Conservation (phyloP, 2,329 filamentous ascomycete species). For the Ophiocordyceps camponoti-saundersi region DNA sequence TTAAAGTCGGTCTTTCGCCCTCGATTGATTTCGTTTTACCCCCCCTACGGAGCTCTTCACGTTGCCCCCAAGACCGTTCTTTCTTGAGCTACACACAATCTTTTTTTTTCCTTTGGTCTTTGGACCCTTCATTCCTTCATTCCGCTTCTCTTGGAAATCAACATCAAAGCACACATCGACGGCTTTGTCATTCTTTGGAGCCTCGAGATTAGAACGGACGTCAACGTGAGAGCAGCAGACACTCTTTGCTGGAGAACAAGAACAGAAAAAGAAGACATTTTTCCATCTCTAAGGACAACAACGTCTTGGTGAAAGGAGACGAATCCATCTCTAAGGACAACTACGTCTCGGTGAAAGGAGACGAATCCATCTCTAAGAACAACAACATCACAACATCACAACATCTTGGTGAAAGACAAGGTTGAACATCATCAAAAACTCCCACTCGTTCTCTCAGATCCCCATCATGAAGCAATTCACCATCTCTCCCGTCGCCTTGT, state of each 20-base stretch:
- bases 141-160: too few relatives aligned
- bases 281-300: too few relatives aligned
- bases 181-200: constrained; percentile 8
- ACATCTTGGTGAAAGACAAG: too few relatives aligned
- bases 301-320: too few relatives aligned
- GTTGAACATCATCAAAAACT: neutral
- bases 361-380: too few relatives aligned
- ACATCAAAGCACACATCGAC: neutral
- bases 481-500: constrained; percentile 23
- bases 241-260: neutral
- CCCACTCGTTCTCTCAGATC: neutral
- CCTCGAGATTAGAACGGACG: neutral
- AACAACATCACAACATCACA: too few relatives aligned
- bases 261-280: too few relatives aligned
- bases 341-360: too few relatives aligned
- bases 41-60: too few relatives aligned
- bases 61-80: too few relatives aligned
- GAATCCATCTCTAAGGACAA: too few relatives aligned
- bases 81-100: neutral
- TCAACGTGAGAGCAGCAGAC: neutral
- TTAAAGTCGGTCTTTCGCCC: neutral
- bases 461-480: constrained; percentile 36
- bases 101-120: constrained; percentile 1
- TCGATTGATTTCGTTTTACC: neutral
- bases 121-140: constrained; percentile 9